A percentile compares a stretch with the other conserved stretches of the same genome.
Conservation (phyloP, 2,329 filamentous ascomycete species). For the Gremmenia infestans region DNA sequence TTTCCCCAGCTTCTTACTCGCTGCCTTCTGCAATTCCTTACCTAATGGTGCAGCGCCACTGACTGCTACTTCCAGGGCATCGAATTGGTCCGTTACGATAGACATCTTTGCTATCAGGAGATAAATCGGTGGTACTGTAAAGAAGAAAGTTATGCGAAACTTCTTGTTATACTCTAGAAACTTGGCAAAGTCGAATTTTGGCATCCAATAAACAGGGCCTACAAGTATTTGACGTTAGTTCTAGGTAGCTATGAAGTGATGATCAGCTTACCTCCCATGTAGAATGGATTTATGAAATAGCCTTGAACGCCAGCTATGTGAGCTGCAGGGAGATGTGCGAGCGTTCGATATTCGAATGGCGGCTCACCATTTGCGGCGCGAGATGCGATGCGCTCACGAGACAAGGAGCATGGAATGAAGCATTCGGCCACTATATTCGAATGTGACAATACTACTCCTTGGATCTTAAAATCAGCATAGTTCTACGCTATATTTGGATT, state of each 20-base stretch:
- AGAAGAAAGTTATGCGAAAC: slow-evolving; percentile 49
- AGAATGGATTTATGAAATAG: slow-evolving; percentile 42
- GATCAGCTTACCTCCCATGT: slow-evolving; percentile 35
- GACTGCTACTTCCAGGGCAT: slow-evolving; percentile 41
- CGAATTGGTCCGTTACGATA: slow-evolving; percentile 51
- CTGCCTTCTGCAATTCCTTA: slow-evolving; percentile 46
- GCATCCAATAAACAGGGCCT: slow-evolving; percentile 55
- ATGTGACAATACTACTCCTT: slow-evolving; percentile 38
- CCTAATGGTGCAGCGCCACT: slow-evolving; percentile 54
- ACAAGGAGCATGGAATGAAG: slow-evolving; percentile 31
- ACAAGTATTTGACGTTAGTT: neutral
- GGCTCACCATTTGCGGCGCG: slow-evolving; percentile 15
- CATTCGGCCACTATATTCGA: slow-evolving; percentile 39
- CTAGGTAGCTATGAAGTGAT: neutral
- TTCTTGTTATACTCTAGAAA: slow-evolving; percentile 49
- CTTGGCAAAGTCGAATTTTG: slow-evolving; percentile 49
- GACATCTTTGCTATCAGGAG: slow-evolving; percentile 54
- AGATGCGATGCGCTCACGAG: slow-evolving; percentile 26
- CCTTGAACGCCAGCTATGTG: slow-evolving; percentile 45
- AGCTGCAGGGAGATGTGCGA: slow-evolving; percentile 42
- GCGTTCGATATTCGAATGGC: slow-evolving; percentile 35
- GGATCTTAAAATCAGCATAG: neutral
- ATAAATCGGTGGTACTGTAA: slow-evolving; percentile 57
- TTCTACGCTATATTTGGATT: neutral
- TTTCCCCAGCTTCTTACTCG: slow-evolving; percentile 48